Evolutionary conservation across 805 yeast species (phyloP), one percentile per base, ranked within the genome.

Genomic region (Metschnikowia similis): DNA sequence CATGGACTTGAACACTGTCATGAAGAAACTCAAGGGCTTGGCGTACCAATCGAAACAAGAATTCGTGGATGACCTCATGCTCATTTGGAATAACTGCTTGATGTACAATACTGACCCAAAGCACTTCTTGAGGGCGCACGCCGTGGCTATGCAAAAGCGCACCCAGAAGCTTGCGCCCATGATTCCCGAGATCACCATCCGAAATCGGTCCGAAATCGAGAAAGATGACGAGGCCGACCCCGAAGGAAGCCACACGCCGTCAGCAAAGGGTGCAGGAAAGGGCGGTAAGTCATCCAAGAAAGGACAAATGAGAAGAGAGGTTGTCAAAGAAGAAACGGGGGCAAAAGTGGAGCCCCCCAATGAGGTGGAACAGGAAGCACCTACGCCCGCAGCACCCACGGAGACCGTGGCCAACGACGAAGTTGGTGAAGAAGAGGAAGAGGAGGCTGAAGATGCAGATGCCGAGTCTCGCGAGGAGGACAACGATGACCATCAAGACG

Each of bases 1-100:
- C 21, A 94, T 94, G 99, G 99, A 94, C 63, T 74, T 94, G 57
- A 91, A 90, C 62, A 92, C 97, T 0, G 96, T 95, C 11, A 76
- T 89, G 83, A 91, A 90, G 62, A 94, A 92, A 65, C 71, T 95
- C 60, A 90, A 90, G 62, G 73, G 78, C 5, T 82, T 88, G 53
- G 92, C 88, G 58, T 94, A 94, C 67, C 80, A 77, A 53, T 87
- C 89, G 38, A 94, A 94, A 61, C 78, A 82, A 53, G 95, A 87
- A 56, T 94, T 94, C 74, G 96, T 90, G n/a, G 96, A 88, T 62
- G 99, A 94, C 65, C 72, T 94, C 52, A 87, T 88, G 90, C 76
- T 95, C 47, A 94, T 94, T 30, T 94, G 99, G 99, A 82, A 83
- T 54, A 94, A 94, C 66, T 94, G 99, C 65, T 70, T 95, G 50